Base-by-base conservation (phyloP, 805 yeast species). In the Ogataea salicorniae region DNA sequence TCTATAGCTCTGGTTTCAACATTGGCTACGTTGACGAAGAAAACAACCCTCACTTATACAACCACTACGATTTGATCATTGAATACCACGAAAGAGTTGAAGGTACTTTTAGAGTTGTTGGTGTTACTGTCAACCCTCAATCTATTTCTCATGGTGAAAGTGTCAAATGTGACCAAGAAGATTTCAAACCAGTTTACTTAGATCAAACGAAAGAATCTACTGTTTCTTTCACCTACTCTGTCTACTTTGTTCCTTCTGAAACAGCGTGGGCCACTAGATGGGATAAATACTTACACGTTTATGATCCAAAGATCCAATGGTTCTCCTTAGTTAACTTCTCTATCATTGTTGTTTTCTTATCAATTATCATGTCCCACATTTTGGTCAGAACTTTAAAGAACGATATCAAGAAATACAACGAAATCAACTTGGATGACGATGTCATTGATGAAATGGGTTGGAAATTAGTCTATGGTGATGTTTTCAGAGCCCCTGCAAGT, bases 251-350 rank as follows among this genome's bases (percentile, higher is more conserved):
- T 18, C 77, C 77, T 46, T 84, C 92, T 8, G 74, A 72, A 6
- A 87, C 94, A 2, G 80, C 82, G 4, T 94, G 98, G 98, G 98
- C 97, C 34, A 92, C 98, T 2, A 83, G 99, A 71, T 94, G 99
- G 99, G 99, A 94, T 67, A 88, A 89, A 67, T 94, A 94, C 64
- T 74, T 94, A 60, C 95, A 88, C 58, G 94, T 87, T 22, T 86
- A 83, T 64, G 96, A 88, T 62, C 95, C 97, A 48, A 84, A 85
- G 62, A 87, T 94, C 57, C 97, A 94, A 70, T 92, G 98, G 97
- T 87, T 90, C 60, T 89, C 97, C 2, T 78, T 94, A 58, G 71
- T 90, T 55, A 90, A 90, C 69, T 89, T 95, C 53, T 81, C 95
- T 4, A 66, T 91, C 46, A 80, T 92, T 58, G 97, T 90, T 7